These are phyloP conservation scores for Mycena alexandri DNA, from an alignment of 768 basidiomycete genomes.

Conservation along the genomic window DNA sequence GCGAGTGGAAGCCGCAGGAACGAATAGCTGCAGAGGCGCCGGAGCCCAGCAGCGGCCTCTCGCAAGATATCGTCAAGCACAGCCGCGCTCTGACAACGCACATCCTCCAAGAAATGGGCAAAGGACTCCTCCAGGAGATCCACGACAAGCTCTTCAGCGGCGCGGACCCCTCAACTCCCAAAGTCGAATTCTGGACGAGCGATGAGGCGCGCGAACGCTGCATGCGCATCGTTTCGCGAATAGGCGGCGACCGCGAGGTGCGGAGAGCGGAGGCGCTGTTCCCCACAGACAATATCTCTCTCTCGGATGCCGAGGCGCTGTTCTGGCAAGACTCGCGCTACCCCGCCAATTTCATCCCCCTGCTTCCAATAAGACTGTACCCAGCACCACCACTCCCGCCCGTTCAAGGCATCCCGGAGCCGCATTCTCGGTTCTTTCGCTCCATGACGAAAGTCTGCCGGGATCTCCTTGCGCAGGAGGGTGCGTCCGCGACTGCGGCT, in stretches of 20 bases:
- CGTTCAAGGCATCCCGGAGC: conserved; percentile 19
- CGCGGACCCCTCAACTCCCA: conserved; percentile 22
- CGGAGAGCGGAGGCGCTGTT: conserved; percentile 76
- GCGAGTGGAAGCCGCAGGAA: conserved; percentile 67
- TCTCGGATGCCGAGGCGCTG: conserved; percentile 51
- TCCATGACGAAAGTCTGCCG: conserved; percentile 66
- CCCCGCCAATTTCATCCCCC: conserved; percentile 61
- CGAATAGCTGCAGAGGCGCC: neutral
- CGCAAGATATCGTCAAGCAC: conserved; percentile 64
- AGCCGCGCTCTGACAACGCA: conserved; percentile 82
- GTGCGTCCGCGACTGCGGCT: conserved; percentile 9
- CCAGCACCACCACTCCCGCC: conserved; percentile 41
- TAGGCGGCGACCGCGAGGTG: conserved; percentile 80
- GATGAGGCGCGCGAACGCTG: conserved; percentile 80
- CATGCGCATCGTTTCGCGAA: conserved; percentile 81
- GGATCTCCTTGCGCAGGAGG: conserved; percentile 64
- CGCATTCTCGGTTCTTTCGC: conserved; percentile 56
- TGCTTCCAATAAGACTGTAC: conserved; percentile 70
- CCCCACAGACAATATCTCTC: conserved; percentile 28
- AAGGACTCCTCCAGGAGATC: conserved; percentile 73
- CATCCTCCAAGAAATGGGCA: conserved; percentile 79
- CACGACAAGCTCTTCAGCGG: conserved; percentile 55
- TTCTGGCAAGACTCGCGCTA: conserved; percentile 80
- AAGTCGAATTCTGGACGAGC: conserved; percentile 85
- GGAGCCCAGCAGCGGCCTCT: conserved; percentile 44